Evolutionary conservation across 176 grass and related monocot species (phyloP), one percentile per base, ranked within the genome.

Genomic region (Musa troglodytarum): DNA sequence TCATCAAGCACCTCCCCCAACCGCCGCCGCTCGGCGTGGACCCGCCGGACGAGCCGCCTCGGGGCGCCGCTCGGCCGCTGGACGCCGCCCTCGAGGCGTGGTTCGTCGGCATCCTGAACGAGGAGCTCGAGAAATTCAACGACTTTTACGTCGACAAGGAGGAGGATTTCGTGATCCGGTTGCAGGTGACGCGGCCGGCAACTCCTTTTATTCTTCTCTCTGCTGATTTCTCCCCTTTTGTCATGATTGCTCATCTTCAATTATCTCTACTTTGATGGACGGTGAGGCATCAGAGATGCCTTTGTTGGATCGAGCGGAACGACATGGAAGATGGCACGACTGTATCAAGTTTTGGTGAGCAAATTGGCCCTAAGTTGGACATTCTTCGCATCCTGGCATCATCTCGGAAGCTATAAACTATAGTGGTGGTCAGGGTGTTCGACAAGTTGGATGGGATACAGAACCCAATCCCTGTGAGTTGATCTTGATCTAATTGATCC

Each of bases 111-210:
- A 69, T 93, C 81, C 86, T 98, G 68, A 82, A 98, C 70, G 70
- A 87, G 59, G 95, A 98, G 84, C 86, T 98, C 11, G 78, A 93
- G 23, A 98, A 93, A 83, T 82, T 93, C 77, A 98, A 98, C 79
- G 95, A 98, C 54, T 93, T 98, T 86, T 98, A 91, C 79, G 89
- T 98, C 34, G 95, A 98, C 77, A 89, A 78, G 80, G 95, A 98
- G 84, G 95, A 93, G 79, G 92, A 92, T 71, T 98, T 93, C 81
- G 90, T 93, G 74, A 98, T 98, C 80, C 82, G 90, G 68, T 86
- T 98, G 24, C 95, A 98, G 90, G 95, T 98, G 66, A 64, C 12
- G 26, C 2, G 1, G 7, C 24, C 58, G 49, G 52, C 19, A 11
- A 52, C 49, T 19, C 50, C 13, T 1, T 0, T 8, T 69, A 1